A percentile compares a stretch with the other conserved stretches of the same genome.
Evolutionary conservation across 2,329 filamentous ascomycete species (phyloP).

Genomic region (Apiospora pterosperma): DNA sequence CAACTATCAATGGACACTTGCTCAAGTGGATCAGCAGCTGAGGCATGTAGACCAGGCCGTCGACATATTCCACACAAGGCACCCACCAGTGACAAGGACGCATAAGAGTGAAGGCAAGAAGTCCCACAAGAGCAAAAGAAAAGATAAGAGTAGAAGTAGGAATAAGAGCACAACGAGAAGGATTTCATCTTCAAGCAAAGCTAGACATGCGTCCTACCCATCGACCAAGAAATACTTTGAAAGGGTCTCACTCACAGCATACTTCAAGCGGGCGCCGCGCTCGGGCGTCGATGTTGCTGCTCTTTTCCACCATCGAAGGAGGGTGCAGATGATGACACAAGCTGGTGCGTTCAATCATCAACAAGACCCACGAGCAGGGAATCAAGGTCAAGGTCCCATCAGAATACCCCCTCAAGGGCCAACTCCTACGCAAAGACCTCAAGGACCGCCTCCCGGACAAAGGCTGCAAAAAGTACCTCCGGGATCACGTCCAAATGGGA

Average conservation of each 20-base stretch:
- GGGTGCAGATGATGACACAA: not conserved
- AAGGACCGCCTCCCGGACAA: not conserved
- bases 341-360: not conserved
- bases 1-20: conserved; percentile 38
- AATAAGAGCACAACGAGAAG: conserved; percentile 7
- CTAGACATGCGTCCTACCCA: not conserved
- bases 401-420: not conserved
- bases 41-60: conserved; percentile 22
- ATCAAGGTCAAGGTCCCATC: not conserved
- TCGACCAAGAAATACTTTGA: conserved; percentile 30
- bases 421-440: not conserved
- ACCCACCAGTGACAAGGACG: not conserved
- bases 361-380: not conserved
- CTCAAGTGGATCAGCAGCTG: conserved; percentile 40
- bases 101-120: not conserved
- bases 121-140: not conserved
- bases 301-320: conserved; percentile 18
- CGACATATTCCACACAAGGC: not conserved
- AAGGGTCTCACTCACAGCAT: conserved; percentile 39
- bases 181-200: conserved; percentile 11
- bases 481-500: too few relatives aligned
- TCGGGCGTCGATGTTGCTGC: conserved; percentile 23
- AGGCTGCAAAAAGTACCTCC: too few relatives aligned
- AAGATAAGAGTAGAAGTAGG: not conserved
- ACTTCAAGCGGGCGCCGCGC: conserved; percentile 40